A percentile compares a stretch with the other conserved stretches of the same genome.
These are phyloP conservation scores for Xerocomus spinulosus DNA, from an alignment of 768 basidiomycete species.

Conservation along the genomic window DNA sequence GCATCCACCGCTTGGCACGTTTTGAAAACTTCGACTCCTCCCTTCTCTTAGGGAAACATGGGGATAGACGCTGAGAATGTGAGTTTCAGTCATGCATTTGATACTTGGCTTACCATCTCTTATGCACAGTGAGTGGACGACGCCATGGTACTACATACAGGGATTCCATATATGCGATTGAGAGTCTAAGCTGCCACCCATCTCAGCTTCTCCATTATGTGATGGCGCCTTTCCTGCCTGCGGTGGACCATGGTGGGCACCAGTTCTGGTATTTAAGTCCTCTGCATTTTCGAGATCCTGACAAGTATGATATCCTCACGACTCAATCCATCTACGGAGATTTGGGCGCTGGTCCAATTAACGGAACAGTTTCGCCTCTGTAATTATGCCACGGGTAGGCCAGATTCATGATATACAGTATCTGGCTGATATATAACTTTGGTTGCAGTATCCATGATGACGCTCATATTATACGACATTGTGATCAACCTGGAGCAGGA, in stretches of 20 bases:
- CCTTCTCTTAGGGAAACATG: too few relatives aligned
- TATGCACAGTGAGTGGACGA: too few relatives aligned
- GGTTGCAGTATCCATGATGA: conserved; percentile 4
- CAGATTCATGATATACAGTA: not conserved
- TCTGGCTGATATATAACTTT: not conserved
- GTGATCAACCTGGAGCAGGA: conserved; percentile 18
- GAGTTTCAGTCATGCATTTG: too few relatives aligned
- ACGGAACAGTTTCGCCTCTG: conserved; percentile 13
- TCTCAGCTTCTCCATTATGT: not conserved
- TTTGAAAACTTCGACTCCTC: too few relatives aligned
- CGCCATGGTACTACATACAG: too few relatives aligned
- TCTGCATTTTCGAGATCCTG: not conserved
- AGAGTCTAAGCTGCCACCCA: too few relatives aligned
- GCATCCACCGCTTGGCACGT: too few relatives aligned
- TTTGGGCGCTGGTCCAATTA: not conserved
- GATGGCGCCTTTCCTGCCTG: not conserved
- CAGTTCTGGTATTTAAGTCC: not conserved
- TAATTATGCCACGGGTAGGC: conserved; percentile 15
- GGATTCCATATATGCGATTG: too few relatives aligned
- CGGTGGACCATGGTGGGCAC: not conserved
- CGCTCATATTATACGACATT: conserved; percentile 21
- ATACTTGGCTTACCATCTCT: too few relatives aligned
- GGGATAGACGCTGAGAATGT: too few relatives aligned
- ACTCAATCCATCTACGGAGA: not conserved
- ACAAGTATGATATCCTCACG: conserved; percentile 10